phyloP scores from a whole-genome alignment of 257 asterid species.

The Paraleonurus japonicus region DNA sequence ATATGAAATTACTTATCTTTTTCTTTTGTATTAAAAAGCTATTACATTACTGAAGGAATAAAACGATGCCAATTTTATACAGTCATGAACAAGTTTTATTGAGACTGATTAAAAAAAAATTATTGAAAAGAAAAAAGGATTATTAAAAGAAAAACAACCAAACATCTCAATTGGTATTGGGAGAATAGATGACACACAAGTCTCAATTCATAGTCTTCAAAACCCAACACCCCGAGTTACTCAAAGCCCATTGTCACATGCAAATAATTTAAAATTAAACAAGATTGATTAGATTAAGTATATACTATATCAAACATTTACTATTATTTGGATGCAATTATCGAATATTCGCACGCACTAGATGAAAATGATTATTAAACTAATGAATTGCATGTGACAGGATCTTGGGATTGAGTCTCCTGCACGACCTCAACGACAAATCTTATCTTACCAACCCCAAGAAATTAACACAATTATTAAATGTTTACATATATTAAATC shows the following conservation, averaged over 20 bases:
- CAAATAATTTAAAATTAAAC: conserved; percentile 22
- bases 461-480: conserved; percentile 3
- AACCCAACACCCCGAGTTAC: conserved; percentile 38
- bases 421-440: conserved; percentile 40
- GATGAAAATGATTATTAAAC: conserved; percentile 37
- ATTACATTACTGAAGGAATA: too few relatives aligned
- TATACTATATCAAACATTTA: conserved; percentile 20
- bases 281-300: conserved; percentile 39
- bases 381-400: conserved; percentile 50
- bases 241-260: conserved; percentile 58
- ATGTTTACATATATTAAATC: neutral
- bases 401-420: conserved; percentile 70
- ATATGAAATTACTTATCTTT: too few relatives aligned
- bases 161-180: conserved; percentile 22
- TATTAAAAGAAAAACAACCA: neutral
- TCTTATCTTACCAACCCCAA: conserved; percentile 41
- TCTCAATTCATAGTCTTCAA: conserved; percentile 17
- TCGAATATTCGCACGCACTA: conserved; percentile 88
- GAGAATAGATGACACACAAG: conserved; percentile 17
- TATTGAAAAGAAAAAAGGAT: neutral
- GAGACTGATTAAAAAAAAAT: too few relatives aligned
- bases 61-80: too few relatives aligned
- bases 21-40: too few relatives aligned
- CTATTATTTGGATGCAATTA: conserved; percentile 39
- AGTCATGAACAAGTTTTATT: too few relatives aligned